These are phyloP conservation scores for Aciculosporium take DNA, from an alignment of 2,329 filamentous ascomycete species.

Conservation along the genomic window DNA sequence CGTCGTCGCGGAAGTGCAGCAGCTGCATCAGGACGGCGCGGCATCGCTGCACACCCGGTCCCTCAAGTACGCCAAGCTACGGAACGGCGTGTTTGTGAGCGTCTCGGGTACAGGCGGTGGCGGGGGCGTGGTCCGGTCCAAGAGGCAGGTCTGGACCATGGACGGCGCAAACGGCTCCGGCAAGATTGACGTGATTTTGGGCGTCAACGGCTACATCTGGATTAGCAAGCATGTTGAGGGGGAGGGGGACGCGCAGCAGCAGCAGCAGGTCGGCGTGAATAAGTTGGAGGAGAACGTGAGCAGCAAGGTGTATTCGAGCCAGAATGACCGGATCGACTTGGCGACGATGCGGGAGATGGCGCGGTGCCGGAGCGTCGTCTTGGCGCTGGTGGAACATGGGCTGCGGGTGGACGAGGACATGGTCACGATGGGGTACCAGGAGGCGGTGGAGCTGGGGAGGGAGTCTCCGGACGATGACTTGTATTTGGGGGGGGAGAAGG, in stretches of 20 bases:
- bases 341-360: constrained; percentile 80
- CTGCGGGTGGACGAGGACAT: constrained; percentile 82
- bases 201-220: constrained; percentile 96
- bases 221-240: constrained; percentile 70
- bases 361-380: constrained; percentile 65
- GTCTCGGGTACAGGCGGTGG: constrained; percentile 76
- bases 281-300: constrained; percentile 78
- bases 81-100: constrained; percentile 80
- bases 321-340: constrained; percentile 73
- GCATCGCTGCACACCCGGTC: constrained; percentile 81
- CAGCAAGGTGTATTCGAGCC: constrained; percentile 79
- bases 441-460: constrained; percentile 60
- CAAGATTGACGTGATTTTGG: constrained; percentile 73
- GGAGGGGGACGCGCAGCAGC: constrained; percentile 21
- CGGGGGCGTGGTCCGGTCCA: constrained; percentile 67
- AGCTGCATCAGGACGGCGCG: constrained; percentile 69
- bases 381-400: constrained; percentile 67
- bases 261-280: constrained; percentile 48
- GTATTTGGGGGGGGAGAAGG: constrained; percentile 45
- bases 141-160: constrained; percentile 80
- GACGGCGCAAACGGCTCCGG: constrained; percentile 40
- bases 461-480: constrained; percentile 44
- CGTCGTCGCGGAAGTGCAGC: constrained; percentile 88
- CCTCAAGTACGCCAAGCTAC: constrained; percentile 85
- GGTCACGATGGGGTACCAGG: constrained; percentile 69